Evolutionary conservation across 805 yeast species (phyloP), one percentile per base, ranked within the genome.

Genomic region (Myxozyma udenii): DNA sequence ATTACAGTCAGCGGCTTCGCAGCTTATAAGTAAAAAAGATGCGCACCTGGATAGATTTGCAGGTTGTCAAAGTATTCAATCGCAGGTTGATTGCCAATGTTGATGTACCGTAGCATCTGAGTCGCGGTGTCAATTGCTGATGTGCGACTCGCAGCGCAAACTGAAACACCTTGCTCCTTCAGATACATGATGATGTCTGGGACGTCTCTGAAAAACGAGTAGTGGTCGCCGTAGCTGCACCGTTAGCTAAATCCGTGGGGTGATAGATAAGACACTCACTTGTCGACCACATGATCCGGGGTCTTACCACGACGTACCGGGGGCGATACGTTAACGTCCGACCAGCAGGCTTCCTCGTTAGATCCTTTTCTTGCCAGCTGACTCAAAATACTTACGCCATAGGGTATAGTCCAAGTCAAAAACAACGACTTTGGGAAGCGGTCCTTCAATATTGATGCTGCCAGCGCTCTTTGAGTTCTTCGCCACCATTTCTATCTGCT

Each of bases 71-170:
- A 83, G 44, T 71, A 73, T 11, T 71, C 62, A 16, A 71, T 66
- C n/a, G 81, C 73, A 0, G 84, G 81, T 40, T 69, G 71, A n/a
- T 73, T 77, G 39, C 76, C 76, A 1, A 87, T 68, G 33, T 75
- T 72, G 32, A 85, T 73, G 50, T 75, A 66, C 6, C 74, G 71
- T 46, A 87, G 68, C 63, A 88, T 67, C 48, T 80, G 78, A 57
- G 74, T 73, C 1, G 96, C 96, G n/a, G 84, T 45, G 14, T 46
- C 51, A 0, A 95, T 95, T 1, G 87, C 79, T 54, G 79, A 78
- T 0, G 96, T 88, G 60, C 95, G 73, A 23, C 91, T 83, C 0
- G 96, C 96, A 2, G 84, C 81, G 25, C 84, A 75, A 1, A 86
- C 74, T 30, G 66, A 68, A 5, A 83, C 81, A 3, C 65, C 71